phyloP scores from a whole-genome alignment of 2,329 filamentous ascomycete genomes.

The Parafenestella ontariensis region DNA sequence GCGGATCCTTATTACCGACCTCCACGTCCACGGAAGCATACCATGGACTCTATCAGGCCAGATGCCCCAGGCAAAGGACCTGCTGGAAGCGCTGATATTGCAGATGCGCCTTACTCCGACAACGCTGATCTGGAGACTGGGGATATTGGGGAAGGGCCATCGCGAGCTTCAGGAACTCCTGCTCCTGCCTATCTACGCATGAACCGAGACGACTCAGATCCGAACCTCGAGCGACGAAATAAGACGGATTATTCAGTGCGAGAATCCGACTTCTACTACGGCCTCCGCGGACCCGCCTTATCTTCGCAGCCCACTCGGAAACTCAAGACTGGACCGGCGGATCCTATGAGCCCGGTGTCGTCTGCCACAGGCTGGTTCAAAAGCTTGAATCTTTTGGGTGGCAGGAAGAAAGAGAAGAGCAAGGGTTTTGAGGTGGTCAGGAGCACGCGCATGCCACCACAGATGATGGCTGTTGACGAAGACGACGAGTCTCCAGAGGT shows the following conservation, averaged over 20 bases:
- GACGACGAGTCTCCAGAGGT: constrained; percentile 62
- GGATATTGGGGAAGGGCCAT: constrained; percentile 44
- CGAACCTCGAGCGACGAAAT: constrained; percentile 61
- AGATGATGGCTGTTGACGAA: constrained; percentile 67
- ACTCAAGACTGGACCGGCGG: constrained; percentile 90
- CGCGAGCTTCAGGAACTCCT: constrained; percentile 40
- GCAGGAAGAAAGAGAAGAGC: constrained; percentile 90
- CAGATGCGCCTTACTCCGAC: constrained; percentile 55
- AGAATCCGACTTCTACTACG: constrained; percentile 97
- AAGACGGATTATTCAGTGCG: constrained; percentile 88
- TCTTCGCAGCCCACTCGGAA: constrained; percentile 82
- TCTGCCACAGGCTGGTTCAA: constrained; percentile 91
- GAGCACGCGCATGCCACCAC: constrained; percentile 80
- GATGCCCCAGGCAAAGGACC: constrained; percentile 52
- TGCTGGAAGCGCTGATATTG: constrained; percentile 56
- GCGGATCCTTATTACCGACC: constrained; percentile 88
- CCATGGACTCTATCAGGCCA: constrained; percentile 62
- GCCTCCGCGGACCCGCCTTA: constrained; percentile 85
- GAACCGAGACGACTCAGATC: constrained; percentile 58
- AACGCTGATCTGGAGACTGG: constrained; percentile 46
- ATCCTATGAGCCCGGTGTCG: constrained; percentile 89
- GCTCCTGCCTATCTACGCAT: constrained; percentile 61
- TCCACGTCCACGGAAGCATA: constrained; percentile 70
- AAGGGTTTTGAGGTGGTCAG: constrained; percentile 98
- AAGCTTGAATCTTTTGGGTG: constrained; percentile 68